Base-by-base conservation (phyloP, 306 rosid genomes). In the Medicago lupulina region DNA sequence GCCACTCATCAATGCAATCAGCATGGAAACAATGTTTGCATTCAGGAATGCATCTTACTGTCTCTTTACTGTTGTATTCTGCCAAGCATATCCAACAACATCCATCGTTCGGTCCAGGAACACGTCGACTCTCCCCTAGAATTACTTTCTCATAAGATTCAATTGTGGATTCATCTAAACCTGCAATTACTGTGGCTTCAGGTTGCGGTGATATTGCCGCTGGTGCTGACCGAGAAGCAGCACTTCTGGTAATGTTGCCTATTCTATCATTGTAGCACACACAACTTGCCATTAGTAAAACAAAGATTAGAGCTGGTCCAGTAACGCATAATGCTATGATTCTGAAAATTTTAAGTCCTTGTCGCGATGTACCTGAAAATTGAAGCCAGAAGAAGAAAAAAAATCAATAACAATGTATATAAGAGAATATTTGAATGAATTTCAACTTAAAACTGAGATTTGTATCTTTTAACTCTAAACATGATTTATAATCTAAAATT, bases 1-100 rank as follows among this genome's bases (percentile, higher is more conserved):
- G 98, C 98, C 98, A 88, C 78, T 84, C 86, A 54, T 91, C 98
- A 3, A 93, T 85, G 67, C 96, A 93, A 3, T 83, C 92, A 14
- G 85, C 86, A 79, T 91, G 98, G 80, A 90, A 93, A 83, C 97
- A 91, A 65, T 93, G 97, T 13, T 84, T 81, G 82, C 98, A 93
- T 71, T 88, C 87, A 1, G 98, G 97, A 38, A 93, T 90, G 62
- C 88, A 87, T 85, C 93, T 80, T 14, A 91, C 19, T 0, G 90
- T 89, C 47, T 93, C 98, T 78, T 86, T 82, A 54, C 66, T 77
- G 25, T 76, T 81, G 54, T 90, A 93, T 59, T 93, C 97, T 0
- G 91, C 70, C 28, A 89, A 83, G 83, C 98, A 93, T 83, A 90
- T 93, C 7, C 95, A 80, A 41, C 98, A 93, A 31, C 82, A 75